Evolutionary conservation across 345 rosid species (phyloP).

Genomic region (Eutrema yunnanense): DNA sequence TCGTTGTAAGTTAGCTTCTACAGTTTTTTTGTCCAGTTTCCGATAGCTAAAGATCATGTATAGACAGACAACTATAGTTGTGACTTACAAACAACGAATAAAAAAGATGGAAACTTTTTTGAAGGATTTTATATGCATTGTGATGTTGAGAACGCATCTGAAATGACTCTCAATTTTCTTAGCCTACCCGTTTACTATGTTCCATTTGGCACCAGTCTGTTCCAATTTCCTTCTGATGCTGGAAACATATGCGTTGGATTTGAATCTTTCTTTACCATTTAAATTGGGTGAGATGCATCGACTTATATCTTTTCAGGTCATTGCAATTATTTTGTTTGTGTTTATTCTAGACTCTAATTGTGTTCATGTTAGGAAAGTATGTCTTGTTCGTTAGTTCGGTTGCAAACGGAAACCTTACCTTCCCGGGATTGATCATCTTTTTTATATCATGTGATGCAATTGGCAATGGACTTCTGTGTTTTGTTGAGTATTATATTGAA

Average conservation of each 20-base stretch:
- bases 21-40: conserved; percentile 10
- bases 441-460: background rate
- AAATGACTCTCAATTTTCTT: background rate
- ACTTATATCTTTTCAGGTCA: background rate
- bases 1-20: conserved; percentile 19
- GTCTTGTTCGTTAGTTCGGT: background rate
- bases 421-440: background rate
- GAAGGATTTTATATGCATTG: background rate
- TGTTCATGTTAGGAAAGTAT: background rate
- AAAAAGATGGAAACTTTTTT: conserved; percentile 12
- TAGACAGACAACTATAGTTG: conserved; percentile 20
- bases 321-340: background rate
- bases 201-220: background rate
- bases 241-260: background rate
- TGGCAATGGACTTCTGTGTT: background rate
- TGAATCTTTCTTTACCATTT: background rate
- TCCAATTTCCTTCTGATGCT: background rate
- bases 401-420: background rate
- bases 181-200: background rate
- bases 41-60: conserved; percentile 11
- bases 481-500: background rate
- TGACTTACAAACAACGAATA: conserved; percentile 14
- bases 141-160: background rate
- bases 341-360: background rate
- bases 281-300: background rate